A percentile compares a stretch with the other conserved stretches of the same genome.
These are phyloP conservation scores for Didymella exigua DNA, from an alignment of 2,329 filamentous ascomycete species.

Conservation along the genomic window DNA sequence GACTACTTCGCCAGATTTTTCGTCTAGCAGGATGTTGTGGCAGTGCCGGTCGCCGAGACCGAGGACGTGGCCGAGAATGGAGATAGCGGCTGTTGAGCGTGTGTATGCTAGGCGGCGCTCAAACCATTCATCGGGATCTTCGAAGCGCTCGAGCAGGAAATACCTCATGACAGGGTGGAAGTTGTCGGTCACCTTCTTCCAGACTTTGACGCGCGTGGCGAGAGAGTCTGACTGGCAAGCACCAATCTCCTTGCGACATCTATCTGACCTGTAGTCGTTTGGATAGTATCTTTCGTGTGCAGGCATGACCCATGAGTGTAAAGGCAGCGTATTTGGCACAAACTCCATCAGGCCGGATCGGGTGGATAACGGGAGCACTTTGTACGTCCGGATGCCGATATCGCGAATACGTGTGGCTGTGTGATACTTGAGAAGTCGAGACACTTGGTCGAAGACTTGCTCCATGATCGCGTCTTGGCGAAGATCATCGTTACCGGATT, in stretches of 20 bases:
- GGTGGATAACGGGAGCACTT: slow-evolving; percentile 86
- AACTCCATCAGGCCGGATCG: slow-evolving; percentile 95
- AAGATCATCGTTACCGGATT: slow-evolving; percentile 93
- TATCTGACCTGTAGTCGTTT: slow-evolving; percentile 75
- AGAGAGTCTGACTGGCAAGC: slow-evolving; percentile 72
- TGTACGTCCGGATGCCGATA: slow-evolving; percentile 93
- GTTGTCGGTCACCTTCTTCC: slow-evolving; percentile 75
- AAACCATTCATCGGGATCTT: slow-evolving; percentile 96
- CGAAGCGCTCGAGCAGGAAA: slow-evolving; percentile 96
- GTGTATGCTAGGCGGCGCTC: slow-evolving; percentile 87
- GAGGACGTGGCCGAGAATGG: slow-evolving; percentile 90
- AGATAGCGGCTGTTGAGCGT: slow-evolving; percentile 90
- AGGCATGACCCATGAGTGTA: slow-evolving; percentile 90
- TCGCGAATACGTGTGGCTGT: slow-evolving; percentile 85
- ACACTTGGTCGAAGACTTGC: slow-evolving; percentile 97
- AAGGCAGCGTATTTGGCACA: slow-evolving; percentile 86
- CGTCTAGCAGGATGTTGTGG: slow-evolving; percentile 94
- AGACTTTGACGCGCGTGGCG: slow-evolving; percentile 74
- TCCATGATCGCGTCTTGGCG: slow-evolving; percentile 99
- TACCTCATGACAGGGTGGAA: slow-evolving; percentile 95
- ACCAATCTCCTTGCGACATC: slow-evolving; percentile 80
- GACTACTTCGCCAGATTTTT: slow-evolving; percentile 87
- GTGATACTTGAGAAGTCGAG: slow-evolving; percentile 83
- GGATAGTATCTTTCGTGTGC: slow-evolving; percentile 88
- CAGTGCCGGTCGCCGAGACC: slow-evolving; percentile 93